Base-by-base conservation (phyloP, 805 yeast genomes). In the Barnettozyma pratensis region DNA sequence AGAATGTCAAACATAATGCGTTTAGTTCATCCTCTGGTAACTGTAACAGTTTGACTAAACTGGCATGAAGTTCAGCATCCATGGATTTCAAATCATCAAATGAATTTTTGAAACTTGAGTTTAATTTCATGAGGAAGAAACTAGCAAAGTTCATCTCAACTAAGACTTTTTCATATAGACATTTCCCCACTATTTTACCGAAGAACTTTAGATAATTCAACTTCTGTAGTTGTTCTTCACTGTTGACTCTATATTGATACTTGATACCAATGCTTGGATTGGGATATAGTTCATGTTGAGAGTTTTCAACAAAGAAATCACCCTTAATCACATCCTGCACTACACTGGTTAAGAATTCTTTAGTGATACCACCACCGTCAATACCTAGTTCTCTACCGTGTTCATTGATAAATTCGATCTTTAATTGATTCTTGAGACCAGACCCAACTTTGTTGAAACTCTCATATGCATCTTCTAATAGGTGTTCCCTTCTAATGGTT, bases 331-430 rank as follows among this genome's bases (percentile, higher is more conserved):
- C 91, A 53, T 85, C 87, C 4, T 69, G 70, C 3, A 84, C 79
- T 0, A 89, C 81, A 44, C 84, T 72, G 3, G 92, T 89, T 47
- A 92, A 68, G 53, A 94, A 81, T 59, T 92, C 99, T 63, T 92
- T 91, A 0, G 97, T 91, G 27, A 92, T 71, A 1, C 99, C 99
- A 10, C 98, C 99, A 7, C 99, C 99, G 64, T 92, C 99, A 39
- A 92, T 85, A 1, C 99, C 99, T 0, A 83, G 89, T 62, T 92
- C 98, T 12, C 69, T 70, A 2, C 91, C 96, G 66, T 82, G 79
- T 48, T 85, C 77, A 58, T 87, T 86, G 36, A 71, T 70, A 60
- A 94, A 90, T 12, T 75, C 74, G 2, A 94, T 89, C 1, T 77
- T 69, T 8, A 91, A 64, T 35, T 71, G 73, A 7, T 74, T 61